Percentiles rank a stretch among this genome's conserved stretches.
These are phyloP conservation scores for Gigaspora rosea DNA, from an alignment of 192 early-diverging fungal genomes.

Conservation along the genomic window DNA sequence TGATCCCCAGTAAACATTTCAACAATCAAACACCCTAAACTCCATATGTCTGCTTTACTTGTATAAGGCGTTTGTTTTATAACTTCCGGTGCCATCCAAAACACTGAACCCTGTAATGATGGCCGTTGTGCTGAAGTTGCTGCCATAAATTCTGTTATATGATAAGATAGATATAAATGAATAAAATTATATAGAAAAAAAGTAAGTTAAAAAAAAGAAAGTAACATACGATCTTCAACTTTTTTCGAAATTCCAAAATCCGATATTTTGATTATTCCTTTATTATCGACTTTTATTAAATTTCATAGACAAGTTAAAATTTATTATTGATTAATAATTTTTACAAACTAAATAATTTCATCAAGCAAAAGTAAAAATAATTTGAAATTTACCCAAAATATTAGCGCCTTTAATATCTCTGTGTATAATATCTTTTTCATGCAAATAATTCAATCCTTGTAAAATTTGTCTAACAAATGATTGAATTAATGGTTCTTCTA, in stretches of 20 bases:
- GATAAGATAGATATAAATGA: neutral
- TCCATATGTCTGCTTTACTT: conserved; percentile 92
- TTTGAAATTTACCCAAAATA: conserved; percentile 58
- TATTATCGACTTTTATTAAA: conserved; percentile 67
- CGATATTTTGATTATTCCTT: conserved; percentile 94
- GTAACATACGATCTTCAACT: conserved; percentile 68
- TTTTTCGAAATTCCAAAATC: conserved; percentile 99
- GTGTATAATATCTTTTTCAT: conserved; percentile 93
- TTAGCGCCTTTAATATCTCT: conserved; percentile 99
- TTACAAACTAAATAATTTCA: neutral
- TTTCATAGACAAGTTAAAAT: neutral
- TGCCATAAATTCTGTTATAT: conserved; percentile 27
- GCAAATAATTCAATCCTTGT: conserved; percentile 91
- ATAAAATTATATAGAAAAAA: neutral
- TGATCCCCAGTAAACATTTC: conserved; percentile 98
- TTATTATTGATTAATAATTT: neutral
- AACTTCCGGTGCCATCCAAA: conserved; percentile 99
- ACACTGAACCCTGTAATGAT: conserved; percentile 93
- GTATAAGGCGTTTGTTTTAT: conserved; percentile 91
- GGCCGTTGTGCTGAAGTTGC: conserved; percentile 50
- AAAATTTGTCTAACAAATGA: conserved; percentile 90
- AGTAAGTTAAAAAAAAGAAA: neutral
- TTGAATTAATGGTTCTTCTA: conserved; percentile 80
- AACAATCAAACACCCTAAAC: conserved; percentile 91
- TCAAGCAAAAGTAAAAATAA: neutral